Evolutionary conservation across 1,139 yeast genomes (phyloP), one percentile per base, ranked within the genome.

Genomic region (Blastobotrys persicus): DNA sequence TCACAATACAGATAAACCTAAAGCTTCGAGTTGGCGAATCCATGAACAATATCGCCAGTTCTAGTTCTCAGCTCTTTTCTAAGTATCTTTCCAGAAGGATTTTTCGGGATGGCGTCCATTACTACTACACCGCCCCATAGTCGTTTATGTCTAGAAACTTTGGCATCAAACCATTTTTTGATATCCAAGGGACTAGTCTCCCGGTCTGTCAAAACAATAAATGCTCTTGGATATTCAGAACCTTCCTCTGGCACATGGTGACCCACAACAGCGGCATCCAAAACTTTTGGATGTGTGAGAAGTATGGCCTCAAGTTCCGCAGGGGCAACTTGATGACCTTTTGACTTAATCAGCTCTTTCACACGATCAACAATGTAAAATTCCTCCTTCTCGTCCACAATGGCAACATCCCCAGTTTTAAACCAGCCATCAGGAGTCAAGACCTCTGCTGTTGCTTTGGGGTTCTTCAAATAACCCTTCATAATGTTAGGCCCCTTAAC

Each of bases 301-400:
- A 85, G 80, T 16, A 75, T 67, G 55, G 80, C 83, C 63, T 86
- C 94, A 47, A 86, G 79, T 64, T 81, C 85, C 54, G 88, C 94
- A 1, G 94, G 92, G 0, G 92, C 84, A 32, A 86, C 83, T 64
- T 86, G 88, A 65, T 85, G 91, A 52, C 92, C 94, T 68, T 86
- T 91, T 6, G 88, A 74, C 66, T 86, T 85, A 74, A 85, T 86
- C 67, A 85, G 81, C 65, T 85, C 88, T 71, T 86, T 86, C 42
- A 83, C 86, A 51, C 95, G 75, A 64, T 86, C 95, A 50, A 86
- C 79, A 50, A 86, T 82, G 55, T 62, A 71, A 40, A 83, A 68
- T 57, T 83, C 76, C 20, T 85, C 87, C 37, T 73, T 73, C 9
- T 64, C 62, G 41, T 74, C 77, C 44, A 85, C 67, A 38, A 70